phyloP scores from a whole-genome alignment of 768 basidiomycete genomes.

The Mycena albidolilacea region DNA sequence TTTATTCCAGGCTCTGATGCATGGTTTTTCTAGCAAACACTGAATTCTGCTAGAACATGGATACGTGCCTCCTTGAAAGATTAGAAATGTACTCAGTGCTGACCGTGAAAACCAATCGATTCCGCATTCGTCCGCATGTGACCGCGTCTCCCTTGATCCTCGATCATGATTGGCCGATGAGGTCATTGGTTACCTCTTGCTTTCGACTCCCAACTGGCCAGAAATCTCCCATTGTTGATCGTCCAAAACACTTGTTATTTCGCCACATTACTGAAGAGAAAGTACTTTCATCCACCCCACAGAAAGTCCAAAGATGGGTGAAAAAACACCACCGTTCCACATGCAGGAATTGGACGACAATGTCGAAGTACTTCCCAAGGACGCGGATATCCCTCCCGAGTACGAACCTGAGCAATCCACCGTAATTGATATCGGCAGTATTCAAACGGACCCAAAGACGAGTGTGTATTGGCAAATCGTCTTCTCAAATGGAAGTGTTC shows the following conservation, averaged over 20 bases:
- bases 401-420: slow-evolving; percentile 28
- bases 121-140: not conserved
- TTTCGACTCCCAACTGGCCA: not conserved
- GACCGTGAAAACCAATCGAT: not conserved
- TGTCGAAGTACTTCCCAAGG: slow-evolving; percentile 34
- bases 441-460: slow-evolving; percentile 42
- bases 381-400: slow-evolving; percentile 29
- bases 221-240: not conserved
- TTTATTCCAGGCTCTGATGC: slow-evolving; percentile 10
- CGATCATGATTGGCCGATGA: slow-evolving; percentile 12
- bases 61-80: slow-evolving; percentile 14
- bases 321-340: slow-evolving; percentile 37
- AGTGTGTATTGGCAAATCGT: slow-evolving; percentile 24
- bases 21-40: slow-evolving; percentile 5
- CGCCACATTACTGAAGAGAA: not conserved
- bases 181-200: slow-evolving; percentile 14
- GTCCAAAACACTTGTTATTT: not conserved
- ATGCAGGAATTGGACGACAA: slow-evolving; percentile 43
- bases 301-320: slow-evolving; percentile 7
- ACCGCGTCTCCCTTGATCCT: slow-evolving; percentile 9
- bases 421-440: slow-evolving; percentile 43
- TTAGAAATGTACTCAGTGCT: slow-evolving; percentile 7
- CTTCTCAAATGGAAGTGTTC: not conserved
- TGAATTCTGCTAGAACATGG: slow-evolving; percentile 23
- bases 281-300: not conserved